These are phyloP conservation scores for Moesziomyces aphidis DNA, from an alignment of 1,284 basidiomycete genomes.

Conservation along the genomic window DNA sequence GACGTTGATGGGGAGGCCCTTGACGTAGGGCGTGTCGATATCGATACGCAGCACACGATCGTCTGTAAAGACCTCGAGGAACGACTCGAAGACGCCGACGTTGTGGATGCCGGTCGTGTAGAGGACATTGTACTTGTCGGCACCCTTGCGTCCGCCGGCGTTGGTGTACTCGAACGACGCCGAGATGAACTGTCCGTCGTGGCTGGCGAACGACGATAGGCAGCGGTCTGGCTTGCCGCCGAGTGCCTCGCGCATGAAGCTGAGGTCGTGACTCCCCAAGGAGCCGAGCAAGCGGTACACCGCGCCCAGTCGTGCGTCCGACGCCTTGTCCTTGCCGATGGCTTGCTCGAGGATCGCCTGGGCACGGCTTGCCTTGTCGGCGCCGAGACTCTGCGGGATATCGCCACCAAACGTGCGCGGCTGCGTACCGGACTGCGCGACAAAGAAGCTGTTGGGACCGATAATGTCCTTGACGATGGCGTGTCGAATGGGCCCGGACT, in stretches of 20 bases:
- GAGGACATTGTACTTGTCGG: slow-evolving; percentile 35
- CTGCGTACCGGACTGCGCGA: slow-evolving; percentile 66
- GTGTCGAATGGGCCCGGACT: slow-evolving; percentile 66
- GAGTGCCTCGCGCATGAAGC: slow-evolving; percentile 69
- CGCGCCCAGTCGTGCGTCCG: slow-evolving; percentile 50
- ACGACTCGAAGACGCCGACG: slow-evolving; percentile 69
- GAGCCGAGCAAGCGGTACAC: slow-evolving; percentile 67
- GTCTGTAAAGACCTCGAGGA: slow-evolving; percentile 69
- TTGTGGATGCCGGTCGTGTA: slow-evolving; percentile 57
- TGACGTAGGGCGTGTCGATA: slow-evolving; percentile 68
- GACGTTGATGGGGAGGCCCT: slow-evolving; percentile 69
- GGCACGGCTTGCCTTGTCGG: slow-evolving; percentile 23
- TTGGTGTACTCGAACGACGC: slow-evolving; percentile 44
- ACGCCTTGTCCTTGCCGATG: slow-evolving; percentile 40
- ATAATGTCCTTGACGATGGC: slow-evolving; percentile 69
- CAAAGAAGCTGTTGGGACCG: slow-evolving; percentile 69
- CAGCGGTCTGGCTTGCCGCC: slow-evolving; percentile 46
- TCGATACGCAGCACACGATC: slow-evolving; percentile 69
- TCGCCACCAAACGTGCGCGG: slow-evolving; percentile 63
- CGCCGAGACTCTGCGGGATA: slow-evolving; percentile 22
- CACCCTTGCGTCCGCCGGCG: slow-evolving; percentile 16
- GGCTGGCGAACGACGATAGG: slow-evolving; percentile 34
- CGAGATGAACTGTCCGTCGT: slow-evolving; percentile 51
- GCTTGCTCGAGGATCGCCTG: slow-evolving; percentile 47
- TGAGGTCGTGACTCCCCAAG: slow-evolving; percentile 69